Base-by-base conservation (phyloP, 306 rosid species). In the Bauhinia variegata region DNA sequence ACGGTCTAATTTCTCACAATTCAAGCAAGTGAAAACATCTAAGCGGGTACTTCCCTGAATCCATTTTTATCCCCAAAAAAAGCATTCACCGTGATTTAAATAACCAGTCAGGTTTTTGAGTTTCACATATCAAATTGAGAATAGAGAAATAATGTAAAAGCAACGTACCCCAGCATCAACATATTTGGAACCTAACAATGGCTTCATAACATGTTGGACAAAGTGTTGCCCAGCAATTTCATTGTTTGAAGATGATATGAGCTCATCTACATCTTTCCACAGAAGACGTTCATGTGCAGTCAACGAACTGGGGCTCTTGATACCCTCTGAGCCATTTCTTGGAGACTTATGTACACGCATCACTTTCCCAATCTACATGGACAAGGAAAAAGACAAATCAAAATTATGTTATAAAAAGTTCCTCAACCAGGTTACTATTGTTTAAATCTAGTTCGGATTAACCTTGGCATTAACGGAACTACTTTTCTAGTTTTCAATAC, bases 151-250 rank as follows among this genome's bases (percentile, higher is more conserved):
- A 14, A 31, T 13, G 58, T 31, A 16, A 50, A 34, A 37, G 57
- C 34, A 38, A 59, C 80, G 54, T 84, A 89, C 97, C 81, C 99
- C 99, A 13, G 90, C 54, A 80, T 90, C 97, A 33, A 95, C 92
- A 38, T 52, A 80, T 32, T 87, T 64, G 59, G 95, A 72, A 67
- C 99, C 99, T 71, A 89, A 77, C 54, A 88, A 84, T 54, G 97
- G 96, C 79, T 76, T 73, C 88, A 95, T 88, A 38, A 95, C 84
- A 38, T 77, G 85, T 70, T 69, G 71, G 33, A 86, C 89, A 61
- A 63, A 95, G 8, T 72, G 15, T 36, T 83, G 87, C 57, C 78
- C 54, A 8, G 88, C 89, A 65, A 46, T 46, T 49, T 85, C 96
- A 56, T 73, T 82, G 73, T 79, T 83, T n/a, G 89, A 30, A 50